Evolutionary conservation across 1,284 basidiomycete species (phyloP), one percentile per base, ranked within the genome.

Genomic region (Ceratorhiza oryzae-sativae): DNA sequence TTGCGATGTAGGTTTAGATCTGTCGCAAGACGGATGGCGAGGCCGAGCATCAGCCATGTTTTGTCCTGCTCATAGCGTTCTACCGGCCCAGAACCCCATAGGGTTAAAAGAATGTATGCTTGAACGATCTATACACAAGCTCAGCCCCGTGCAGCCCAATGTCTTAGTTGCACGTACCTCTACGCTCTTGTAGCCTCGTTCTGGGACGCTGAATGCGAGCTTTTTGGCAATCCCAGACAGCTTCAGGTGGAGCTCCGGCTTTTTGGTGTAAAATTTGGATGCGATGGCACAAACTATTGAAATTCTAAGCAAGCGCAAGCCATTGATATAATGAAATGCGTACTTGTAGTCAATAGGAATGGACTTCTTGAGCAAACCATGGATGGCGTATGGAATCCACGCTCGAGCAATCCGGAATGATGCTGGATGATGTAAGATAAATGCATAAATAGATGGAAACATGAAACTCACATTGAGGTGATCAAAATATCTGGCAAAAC

Each of bases 11-110:
- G 81, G 79, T 98, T 98, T 60, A 99, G 83, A 80, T 99, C 97
- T 18, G 93, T 97, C 3, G 93, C 97, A 92, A 98, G 96, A 3
- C 72, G 81, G 53, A 84, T 81, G 0, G 83, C 83, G 71, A 84
- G 80, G 32, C 82, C 82, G 32, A 96, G 84, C 61, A 94, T 84
- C 76, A 94, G 80, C 95, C 97, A 99, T 0, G 96, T 98, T 77
- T 93, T 90, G 81, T 99, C 97, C 78, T 98, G 95, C 79, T 99
- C 97, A 78, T 94, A 98, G 18, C 93, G 87, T 80, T 95, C 93
- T 42, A 94, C 93, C 3, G 94, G 93, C n/a, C 94, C 93, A 75
- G 91, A 89, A 1, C 93, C 93, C 90, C 92, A 97, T 23, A 93
- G 80, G 0, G 90, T 84, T 70, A 95, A 86, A 23, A 97, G 84